These are phyloP conservation scores for Lactifluus rugatus DNA, from an alignment of 768 basidiomycete genomes.

Conservation along the genomic window DNA sequence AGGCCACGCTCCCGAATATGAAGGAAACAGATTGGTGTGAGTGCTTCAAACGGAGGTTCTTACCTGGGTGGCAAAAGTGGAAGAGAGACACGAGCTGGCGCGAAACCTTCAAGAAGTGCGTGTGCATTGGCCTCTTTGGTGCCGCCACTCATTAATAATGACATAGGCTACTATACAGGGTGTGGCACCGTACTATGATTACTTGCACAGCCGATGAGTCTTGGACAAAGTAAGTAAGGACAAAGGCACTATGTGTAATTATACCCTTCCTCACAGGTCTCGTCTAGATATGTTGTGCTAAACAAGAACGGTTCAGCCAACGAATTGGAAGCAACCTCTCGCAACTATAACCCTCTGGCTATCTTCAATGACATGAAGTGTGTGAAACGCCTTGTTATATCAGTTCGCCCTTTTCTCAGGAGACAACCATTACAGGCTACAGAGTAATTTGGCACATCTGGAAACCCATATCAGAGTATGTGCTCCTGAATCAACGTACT, in stretches of 20 bases:
- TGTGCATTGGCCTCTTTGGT: constrained; percentile 11
- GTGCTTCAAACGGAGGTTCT: constrained; percentile 57
- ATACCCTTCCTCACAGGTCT: neutral
- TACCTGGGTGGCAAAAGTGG: constrained; percentile 69
- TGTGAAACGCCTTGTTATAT: constrained; percentile 17
- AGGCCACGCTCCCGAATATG: constrained; percentile 60
- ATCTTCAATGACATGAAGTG: constrained; percentile 77
- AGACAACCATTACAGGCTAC: constrained; percentile 35
- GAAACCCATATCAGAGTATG: constrained; percentile 55
- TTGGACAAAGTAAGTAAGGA: constrained; percentile 76
- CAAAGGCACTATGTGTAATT: constrained; percentile 18
- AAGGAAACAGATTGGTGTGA: constrained; percentile 64
- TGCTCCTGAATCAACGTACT: constrained; percentile 20
- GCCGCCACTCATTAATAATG: constrained; percentile 13
- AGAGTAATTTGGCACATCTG: constrained; percentile 58
- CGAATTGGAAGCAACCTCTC: constrained; percentile 55
- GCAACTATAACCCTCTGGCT: constrained; percentile 53
- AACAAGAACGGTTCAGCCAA: constrained; percentile 72
- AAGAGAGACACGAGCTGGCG: constrained; percentile 57
- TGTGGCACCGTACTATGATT: constrained; percentile 59
- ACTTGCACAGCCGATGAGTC: constrained; percentile 72
- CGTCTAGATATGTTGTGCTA: constrained; percentile 55
- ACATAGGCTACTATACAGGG: constrained; percentile 46
- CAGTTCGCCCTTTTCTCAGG: neutral
- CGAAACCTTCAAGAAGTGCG: constrained; percentile 55